These are phyloP conservation scores for Cercospora sojina DNA, from an alignment of 2,329 filamentous ascomycete genomes.

Conservation along the genomic window DNA sequence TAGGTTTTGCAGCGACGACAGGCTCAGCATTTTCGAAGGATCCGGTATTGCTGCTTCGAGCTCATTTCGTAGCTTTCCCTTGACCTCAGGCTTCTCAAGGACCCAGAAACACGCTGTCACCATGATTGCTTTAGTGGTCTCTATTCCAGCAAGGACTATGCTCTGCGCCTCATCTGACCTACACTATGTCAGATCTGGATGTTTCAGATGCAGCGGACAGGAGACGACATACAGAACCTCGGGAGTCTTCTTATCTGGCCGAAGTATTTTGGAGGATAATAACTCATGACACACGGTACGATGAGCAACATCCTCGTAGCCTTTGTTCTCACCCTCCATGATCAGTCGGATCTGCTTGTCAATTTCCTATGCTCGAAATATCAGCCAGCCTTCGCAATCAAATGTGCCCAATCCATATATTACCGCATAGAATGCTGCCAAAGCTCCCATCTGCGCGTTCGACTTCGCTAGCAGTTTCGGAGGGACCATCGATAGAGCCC, in stretches of 20 bases:
- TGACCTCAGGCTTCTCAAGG: conserved; percentile 38
- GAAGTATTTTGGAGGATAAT: conserved; percentile 1
- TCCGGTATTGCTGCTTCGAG: conserved; percentile 30
- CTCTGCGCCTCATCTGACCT: conserved; percentile 2
- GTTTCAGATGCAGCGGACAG: background rate
- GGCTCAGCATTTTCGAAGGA: conserved; percentile 1
- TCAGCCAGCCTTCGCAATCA: background rate
- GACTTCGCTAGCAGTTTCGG: background rate
- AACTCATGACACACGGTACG: conserved; percentile 7
- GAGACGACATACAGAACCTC: background rate
- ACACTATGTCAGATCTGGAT: background rate
- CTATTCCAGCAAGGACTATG: conserved; percentile 40
- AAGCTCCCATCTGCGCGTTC: conserved; percentile 1
- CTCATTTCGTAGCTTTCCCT: conserved; percentile 42
- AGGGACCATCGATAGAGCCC: background rate
- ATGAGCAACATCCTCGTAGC: background rate
- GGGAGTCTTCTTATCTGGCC: conserved; percentile 7
- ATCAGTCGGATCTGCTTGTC: conserved; percentile 2
- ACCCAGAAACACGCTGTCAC: conserved; percentile 45
- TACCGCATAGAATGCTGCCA: background rate
- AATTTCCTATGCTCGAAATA: background rate
- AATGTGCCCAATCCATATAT: background rate
- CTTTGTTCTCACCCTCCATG: background rate
- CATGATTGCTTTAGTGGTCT: conserved; percentile 47
- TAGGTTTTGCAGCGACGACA: background rate